phyloP scores from a whole-genome alignment of 768 basidiomycete species.

The Suillus subaureus region DNA sequence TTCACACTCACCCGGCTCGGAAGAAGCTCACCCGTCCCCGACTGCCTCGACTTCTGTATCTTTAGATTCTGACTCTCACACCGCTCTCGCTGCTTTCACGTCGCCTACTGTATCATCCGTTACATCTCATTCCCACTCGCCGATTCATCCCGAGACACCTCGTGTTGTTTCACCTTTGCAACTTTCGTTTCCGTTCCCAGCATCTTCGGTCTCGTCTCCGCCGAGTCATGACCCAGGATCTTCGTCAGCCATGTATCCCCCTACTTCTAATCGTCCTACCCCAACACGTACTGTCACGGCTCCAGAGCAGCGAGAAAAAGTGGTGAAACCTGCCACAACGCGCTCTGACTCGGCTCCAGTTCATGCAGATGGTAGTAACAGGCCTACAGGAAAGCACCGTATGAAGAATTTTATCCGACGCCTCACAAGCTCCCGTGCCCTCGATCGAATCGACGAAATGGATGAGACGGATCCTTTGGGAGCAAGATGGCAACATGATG shows the following conservation, averaged over 20 bases:
- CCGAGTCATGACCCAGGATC: constrained; percentile 1
- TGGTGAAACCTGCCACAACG: not conserved
- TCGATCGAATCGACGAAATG: constrained; percentile 78
- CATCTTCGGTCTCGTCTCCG: not conserved
- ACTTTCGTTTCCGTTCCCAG: not conserved
- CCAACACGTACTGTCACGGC: not conserved
- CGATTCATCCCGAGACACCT: not conserved
- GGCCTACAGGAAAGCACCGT: constrained; percentile 16
- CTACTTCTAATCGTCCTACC: constrained; percentile 1
- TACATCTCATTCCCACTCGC: constrained; percentile 12
- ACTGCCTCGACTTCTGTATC: constrained; percentile 9
- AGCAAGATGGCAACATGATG: constrained; percentile 61
- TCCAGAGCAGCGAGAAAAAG: constrained; percentile 6
- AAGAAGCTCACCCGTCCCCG: constrained; percentile 1
- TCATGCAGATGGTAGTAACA: constrained; percentile 10
- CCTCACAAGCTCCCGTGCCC: constrained; percentile 29
- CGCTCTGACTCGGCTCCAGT: constrained; percentile 6
- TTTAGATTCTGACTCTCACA: constrained; percentile 14
- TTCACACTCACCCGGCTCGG: constrained; percentile 7
- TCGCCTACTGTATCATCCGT: constrained; percentile 18
- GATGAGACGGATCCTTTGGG: constrained; percentile 78
- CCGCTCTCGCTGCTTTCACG: constrained; percentile 14
- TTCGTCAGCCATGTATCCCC: not conserved
- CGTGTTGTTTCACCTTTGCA: constrained; percentile 1
- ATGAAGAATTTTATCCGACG: constrained; percentile 32